Conservation (phyloP, 2,329 filamentous ascomycete species). For the Ceratocystis alfenasii region DNA sequence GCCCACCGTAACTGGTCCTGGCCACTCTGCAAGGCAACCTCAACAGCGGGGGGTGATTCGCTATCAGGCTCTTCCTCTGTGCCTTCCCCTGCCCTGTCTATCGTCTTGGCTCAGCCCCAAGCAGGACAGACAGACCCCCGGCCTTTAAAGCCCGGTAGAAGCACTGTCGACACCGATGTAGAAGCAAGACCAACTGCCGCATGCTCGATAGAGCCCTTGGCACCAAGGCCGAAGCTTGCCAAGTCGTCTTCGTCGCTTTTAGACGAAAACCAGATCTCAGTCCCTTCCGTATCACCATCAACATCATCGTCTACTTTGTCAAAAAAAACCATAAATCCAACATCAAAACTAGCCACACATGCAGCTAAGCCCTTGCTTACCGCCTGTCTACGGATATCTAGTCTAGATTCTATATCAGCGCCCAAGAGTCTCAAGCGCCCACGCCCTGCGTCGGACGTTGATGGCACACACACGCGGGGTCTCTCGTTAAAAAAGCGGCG, state of each 20-base stretch:
- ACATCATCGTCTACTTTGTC: not conserved
- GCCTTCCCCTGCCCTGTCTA: not conserved
- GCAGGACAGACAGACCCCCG: not conserved
- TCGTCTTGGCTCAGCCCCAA: not conserved
- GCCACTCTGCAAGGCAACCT: not conserved
- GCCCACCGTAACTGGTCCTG: constrained; percentile 9
- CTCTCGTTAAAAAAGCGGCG: constrained; percentile 54
- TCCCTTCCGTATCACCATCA: not conserved
- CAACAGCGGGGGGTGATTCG: not conserved
- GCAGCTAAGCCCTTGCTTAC: not conserved
- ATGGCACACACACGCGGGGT: constrained; percentile 41
- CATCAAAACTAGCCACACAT: not conserved
- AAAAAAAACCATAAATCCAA: not conserved
- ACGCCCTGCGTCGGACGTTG: constrained; percentile 45
- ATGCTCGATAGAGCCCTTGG: not conserved
- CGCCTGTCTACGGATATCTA: not conserved
- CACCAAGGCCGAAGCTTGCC: not conserved
- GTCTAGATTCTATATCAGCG: not conserved
- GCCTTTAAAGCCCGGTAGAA: not conserved
- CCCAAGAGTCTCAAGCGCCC: constrained; percentile 35
- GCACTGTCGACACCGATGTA: not conserved
- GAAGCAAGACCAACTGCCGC: not conserved
- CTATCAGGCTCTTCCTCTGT: not conserved
- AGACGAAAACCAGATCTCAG: not conserved
- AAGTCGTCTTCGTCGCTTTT: not conserved